These are phyloP conservation scores for Suillus plorans DNA, from an alignment of 768 basidiomycete species.

Conservation along the genomic window DNA sequence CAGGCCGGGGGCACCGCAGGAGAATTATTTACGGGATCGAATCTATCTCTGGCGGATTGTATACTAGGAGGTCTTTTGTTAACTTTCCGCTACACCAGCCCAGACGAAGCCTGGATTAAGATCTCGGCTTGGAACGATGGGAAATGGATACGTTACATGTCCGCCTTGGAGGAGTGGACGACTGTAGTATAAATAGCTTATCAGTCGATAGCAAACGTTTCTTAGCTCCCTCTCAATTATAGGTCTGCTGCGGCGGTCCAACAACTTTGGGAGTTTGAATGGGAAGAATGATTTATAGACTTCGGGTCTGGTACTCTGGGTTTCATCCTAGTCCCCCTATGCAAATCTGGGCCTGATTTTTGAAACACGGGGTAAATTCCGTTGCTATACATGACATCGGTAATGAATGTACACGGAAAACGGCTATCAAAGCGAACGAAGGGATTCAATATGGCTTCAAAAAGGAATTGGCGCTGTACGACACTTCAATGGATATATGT, in stretches of 20 bases:
- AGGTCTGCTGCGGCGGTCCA: background rate
- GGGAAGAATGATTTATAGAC: background rate
- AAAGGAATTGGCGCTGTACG: background rate
- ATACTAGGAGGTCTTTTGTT: slow-evolving; percentile 25
- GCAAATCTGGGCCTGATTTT: background rate
- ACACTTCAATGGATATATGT: background rate
- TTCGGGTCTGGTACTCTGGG: background rate
- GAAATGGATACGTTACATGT: slow-evolving; percentile 25
- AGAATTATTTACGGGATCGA: slow-evolving; percentile 21
- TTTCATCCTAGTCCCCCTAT: background rate
- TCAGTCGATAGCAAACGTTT: background rate
- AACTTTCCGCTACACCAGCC: slow-evolving; percentile 22
- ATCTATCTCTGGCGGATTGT: slow-evolving; percentile 27
- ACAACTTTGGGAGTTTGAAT: background rate
- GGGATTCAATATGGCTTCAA: background rate
- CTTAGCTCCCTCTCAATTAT: background rate
- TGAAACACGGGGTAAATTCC: background rate
- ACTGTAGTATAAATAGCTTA: background rate
- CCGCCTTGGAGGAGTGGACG: slow-evolving; percentile 21
- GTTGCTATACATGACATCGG: background rate
- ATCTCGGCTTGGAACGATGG: slow-evolving; percentile 27
- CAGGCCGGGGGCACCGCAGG: slow-evolving; percentile 8
- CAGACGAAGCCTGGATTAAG: slow-evolving; percentile 26
- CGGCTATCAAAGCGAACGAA: background rate
- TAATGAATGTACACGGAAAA: background rate